Evolutionary conservation across 768 basidiomycete species (phyloP), one percentile per base, ranked within the genome.

Genomic region (Lactarius vividus): DNA sequence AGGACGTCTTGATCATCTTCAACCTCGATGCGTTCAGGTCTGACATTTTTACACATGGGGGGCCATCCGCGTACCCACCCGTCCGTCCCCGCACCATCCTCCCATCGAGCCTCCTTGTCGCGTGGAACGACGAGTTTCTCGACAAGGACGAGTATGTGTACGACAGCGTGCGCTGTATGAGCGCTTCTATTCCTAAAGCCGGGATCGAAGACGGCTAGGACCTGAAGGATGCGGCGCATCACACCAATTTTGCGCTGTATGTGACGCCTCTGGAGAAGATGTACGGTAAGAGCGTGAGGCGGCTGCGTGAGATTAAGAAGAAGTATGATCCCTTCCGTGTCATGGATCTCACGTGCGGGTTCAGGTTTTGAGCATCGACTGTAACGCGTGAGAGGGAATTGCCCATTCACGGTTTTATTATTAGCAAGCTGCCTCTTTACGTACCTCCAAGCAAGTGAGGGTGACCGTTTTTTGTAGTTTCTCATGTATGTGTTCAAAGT

Each of bases 321-420:
- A 60, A 57, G n/a, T 77, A 84, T 60, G 88, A 89, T 72, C 88
- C 87, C 0, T 59, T 75, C 9, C 80, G 84, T 70, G 79, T 88
- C 57, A 88, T 89, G 86, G 81, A 80, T 23, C 80, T 88, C 26
- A 80, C 87, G 28, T 87, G 87, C 6, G 88, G 87, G 8, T 88
- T 81, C 73, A 87, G 85, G 74, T 46, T 64, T 57, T 64, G 53
- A 63, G n/a, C 46, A 18, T 29, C 4, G 23, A 46, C n/a, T 10
- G 44, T 44, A 10, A 46, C 10, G n/a, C 37, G 15, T 13, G 44
- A 23, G n/a, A 5, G 23, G 23, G 46, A 26, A 26, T 49, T 49
- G 23, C 23, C 46, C 44, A 23, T 23, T n/a, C n/a, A 23, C n/a
- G 46, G 23, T 4, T 49, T 49, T 49, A 49, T 49, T n/a, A 10